Evolutionary conservation across 2,329 filamentous ascomycete genomes (phyloP), one percentile per base, ranked within the genome.

Genomic region (Penicillium sp.): DNA sequence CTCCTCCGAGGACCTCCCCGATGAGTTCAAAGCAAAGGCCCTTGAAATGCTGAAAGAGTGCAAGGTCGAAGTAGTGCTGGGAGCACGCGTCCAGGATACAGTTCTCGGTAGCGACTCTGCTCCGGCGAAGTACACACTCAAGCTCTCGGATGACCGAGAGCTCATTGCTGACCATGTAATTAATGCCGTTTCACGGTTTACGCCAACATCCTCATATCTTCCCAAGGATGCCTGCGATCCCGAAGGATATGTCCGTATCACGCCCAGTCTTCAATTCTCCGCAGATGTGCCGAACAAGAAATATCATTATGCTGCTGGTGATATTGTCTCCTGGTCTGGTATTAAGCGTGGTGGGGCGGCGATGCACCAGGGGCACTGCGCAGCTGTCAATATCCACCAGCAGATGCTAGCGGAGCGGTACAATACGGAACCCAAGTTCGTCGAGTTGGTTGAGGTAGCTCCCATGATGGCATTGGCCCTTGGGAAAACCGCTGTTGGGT

Each of bases 1-100:
- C 15, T 91, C 88, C 0, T 84, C 87, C 0, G 89, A 93, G 74
- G 83, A 82, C 3, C 80, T 93, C 1, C 85, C 88, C 0, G 82
- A 87, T 17, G 84, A 86, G 49, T 86, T 87, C 70, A 89, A 89
- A 71, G 83, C 86, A 43, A 80, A 78, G 55, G 81, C 84, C 0
- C 77, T 87, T 1, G 78, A 82, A 9, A 73, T 89, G 1, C 75
- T 89, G 1, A 73, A 77, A 9, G 83, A 89, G 64, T 73, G 78
- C 6, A 86, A 86, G 17, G 86, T 92, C 2, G 48, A 56, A 35
- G 15, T 56, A 15, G 23, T 56, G 1, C 15, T 56, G 25, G 54
- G 54, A 9, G 48, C 47, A 19, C 47, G 54, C 13, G 47, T 56
- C 40, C 40, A 56, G 40, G 47, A 56, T 6, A 56, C 47, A 45